These are phyloP conservation scores for Fusarium lyarnte DNA, from an alignment of 2,329 filamentous ascomycete genomes.

Conservation along the genomic window DNA sequence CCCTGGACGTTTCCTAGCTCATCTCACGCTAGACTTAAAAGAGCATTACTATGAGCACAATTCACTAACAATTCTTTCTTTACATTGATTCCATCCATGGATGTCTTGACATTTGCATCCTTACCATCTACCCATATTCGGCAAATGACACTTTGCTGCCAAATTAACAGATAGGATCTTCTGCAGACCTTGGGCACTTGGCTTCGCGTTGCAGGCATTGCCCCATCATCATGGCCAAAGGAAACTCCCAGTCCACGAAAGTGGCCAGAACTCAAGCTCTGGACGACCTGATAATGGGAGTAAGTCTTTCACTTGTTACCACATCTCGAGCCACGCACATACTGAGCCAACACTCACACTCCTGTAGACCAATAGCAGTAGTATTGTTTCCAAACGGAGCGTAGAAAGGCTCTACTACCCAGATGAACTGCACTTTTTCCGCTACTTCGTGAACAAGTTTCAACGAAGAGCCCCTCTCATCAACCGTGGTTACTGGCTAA, in stretches of 20 bases:
- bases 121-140: background rate
- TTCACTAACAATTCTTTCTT: slow-evolving; percentile 32
- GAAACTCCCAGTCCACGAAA: slow-evolving; percentile 13
- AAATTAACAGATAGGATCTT: too few relatives aligned
- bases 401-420: slow-evolving; percentile 90
- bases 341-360: background rate
- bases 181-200: background rate
- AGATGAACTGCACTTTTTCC: slow-evolving; percentile 82
- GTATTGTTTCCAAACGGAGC: slow-evolving; percentile 90
- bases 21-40: slow-evolving; percentile 18
- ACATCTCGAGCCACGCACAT: background rate
- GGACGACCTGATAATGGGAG: slow-evolving; percentile 67
- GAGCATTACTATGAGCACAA: slow-evolving; percentile 10
- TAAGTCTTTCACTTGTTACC: slow-evolving; percentile 47
- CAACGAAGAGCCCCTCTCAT: slow-evolving; percentile 87
- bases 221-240: slow-evolving; percentile 25
- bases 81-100: background rate
- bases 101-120: background rate
- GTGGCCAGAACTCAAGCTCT: slow-evolving; percentile 43
- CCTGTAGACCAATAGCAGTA: slow-evolving; percentile 83
- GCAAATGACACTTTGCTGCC: background rate
- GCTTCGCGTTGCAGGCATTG: background rate
- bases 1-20: background rate
- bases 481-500: slow-evolving; percentile 88
- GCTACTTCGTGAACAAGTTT: slow-evolving; percentile 86